These are phyloP conservation scores for Mycena rebaudengoi DNA, from an alignment of 768 basidiomycete species.

Conservation along the genomic window DNA sequence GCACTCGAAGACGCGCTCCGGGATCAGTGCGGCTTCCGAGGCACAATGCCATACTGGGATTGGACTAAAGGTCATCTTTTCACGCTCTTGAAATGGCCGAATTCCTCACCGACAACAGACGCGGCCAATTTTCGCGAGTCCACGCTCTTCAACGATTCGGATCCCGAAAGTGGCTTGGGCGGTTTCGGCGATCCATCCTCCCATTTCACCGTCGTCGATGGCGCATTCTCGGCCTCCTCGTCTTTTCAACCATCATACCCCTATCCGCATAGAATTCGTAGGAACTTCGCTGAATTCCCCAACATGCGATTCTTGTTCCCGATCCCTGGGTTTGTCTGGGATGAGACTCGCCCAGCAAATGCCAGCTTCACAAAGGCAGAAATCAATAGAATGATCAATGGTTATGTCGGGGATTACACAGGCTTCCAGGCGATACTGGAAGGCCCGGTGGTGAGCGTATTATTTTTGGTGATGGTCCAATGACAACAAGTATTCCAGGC, in stretches of 20 bases:
- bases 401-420: conserved; percentile 38
- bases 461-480: background rate
- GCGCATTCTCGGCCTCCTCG: conserved; percentile 33
- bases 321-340: conserved; percentile 22
- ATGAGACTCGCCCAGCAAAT: conserved; percentile 34
- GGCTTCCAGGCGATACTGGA: conserved; percentile 42
- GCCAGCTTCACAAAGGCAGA: conserved; percentile 33
- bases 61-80: conserved; percentile 28
- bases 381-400: conserved; percentile 34
- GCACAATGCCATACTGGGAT: conserved; percentile 34
- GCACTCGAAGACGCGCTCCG: conserved; percentile 24
- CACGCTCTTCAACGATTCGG: background rate
- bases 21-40: conserved; percentile 27
- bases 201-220: conserved; percentile 29
- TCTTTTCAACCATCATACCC: conserved; percentile 39
- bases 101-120: background rate
- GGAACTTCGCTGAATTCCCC: conserved; percentile 42
- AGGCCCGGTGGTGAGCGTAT: conserved; percentile 28
- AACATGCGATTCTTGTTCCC: conserved; percentile 7
- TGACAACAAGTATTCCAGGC: conserved; percentile 29
- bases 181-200: conserved; percentile 8
- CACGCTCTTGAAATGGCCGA: background rate
- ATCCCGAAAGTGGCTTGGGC: conserved; percentile 8
- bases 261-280: conserved; percentile 39
- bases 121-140: background rate